Percentiles rank a stretch among this genome's conserved stretches.
These are phyloP conservation scores for Allium cepa DNA, from an alignment of 106 monocot genomes.

Conservation along the genomic window DNA sequence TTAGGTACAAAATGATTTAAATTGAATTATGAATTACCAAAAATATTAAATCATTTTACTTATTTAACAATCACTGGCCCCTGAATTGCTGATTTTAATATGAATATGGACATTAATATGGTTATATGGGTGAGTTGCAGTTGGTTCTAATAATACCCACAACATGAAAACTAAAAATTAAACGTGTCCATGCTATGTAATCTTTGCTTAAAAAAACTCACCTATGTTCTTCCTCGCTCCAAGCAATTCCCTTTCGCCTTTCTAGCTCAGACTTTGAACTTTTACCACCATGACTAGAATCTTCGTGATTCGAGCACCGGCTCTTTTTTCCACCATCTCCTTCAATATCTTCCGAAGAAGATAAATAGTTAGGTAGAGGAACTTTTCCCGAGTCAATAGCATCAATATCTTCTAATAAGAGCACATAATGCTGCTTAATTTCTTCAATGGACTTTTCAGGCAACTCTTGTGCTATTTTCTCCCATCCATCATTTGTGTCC, in stretches of 20 bases:
- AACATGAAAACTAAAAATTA: no score
- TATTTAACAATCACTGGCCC: no score
- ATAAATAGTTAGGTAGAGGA: constrained; percentile 55
- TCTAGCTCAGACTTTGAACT: constrained; percentile 67
- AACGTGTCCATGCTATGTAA: no score
- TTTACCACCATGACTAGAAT: constrained; percentile 43
- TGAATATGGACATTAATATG: no score
- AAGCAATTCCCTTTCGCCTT: constrained; percentile 81
- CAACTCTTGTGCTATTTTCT: constrained; percentile 54
- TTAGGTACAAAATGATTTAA: no score
- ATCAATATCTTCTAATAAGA: constrained; percentile 66
- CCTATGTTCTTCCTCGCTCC: constrained; percentile 99
- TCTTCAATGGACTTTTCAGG: constrained; percentile 57
- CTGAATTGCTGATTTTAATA: no score
- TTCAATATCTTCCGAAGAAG: constrained; percentile 21
- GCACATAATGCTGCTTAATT: constrained; percentile 59
- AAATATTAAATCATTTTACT: no score
- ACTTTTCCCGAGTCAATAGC: constrained; percentile 67
- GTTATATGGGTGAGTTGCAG: no score
- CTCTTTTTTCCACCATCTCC: constrained; percentile 26
- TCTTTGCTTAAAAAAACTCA: constrained; percentile 9
- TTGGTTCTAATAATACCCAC: no score
- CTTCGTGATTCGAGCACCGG: constrained; percentile 1
- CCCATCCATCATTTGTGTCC: constrained; percentile 40
- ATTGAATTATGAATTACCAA: no score